Percentiles rank a stretch among this genome's conserved stretches.
These are phyloP conservation scores for Lasiodiplodia sp. DNA, from an alignment of 2,329 filamentous ascomycete species.

Conservation along the genomic window DNA sequence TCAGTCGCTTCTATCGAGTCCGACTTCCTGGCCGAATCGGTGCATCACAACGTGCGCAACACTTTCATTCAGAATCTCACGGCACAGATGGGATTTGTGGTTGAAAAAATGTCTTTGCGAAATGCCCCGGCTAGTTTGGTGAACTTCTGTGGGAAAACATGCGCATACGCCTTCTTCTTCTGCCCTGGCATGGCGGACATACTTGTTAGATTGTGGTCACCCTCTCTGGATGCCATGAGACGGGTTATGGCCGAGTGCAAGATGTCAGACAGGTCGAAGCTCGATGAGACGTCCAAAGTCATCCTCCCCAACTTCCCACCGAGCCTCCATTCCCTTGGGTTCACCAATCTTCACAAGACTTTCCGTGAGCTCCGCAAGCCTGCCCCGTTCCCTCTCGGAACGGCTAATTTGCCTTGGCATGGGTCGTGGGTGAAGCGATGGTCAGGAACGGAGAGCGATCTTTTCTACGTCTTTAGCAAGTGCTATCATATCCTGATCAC, in stretches of 20 bases:
- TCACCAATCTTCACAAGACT: slow-evolving; percentile 67
- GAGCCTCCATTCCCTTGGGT: slow-evolving; percentile 66
- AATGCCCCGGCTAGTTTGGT: slow-evolving; percentile 72
- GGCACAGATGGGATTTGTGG: slow-evolving; percentile 83
- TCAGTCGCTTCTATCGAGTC: slow-evolving; percentile 68
- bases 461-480: slow-evolving; percentile 92
- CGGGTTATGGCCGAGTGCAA: slow-evolving; percentile 75
- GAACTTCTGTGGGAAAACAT: slow-evolving; percentile 87
- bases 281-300: slow-evolving; percentile 61
- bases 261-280: slow-evolving; percentile 59
- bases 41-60: slow-evolving; percentile 86
- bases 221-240: slow-evolving; percentile 72
- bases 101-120: slow-evolving; percentile 85
- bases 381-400: slow-evolving; percentile 70
- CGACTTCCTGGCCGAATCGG: slow-evolving; percentile 76
- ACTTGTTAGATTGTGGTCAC: slow-evolving; percentile 80
- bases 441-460: slow-evolving; percentile 85
- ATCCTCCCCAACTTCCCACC: slow-evolving; percentile 75
- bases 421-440: slow-evolving; percentile 85
- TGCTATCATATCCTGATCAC: slow-evolving; percentile 82
- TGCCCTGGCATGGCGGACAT: slow-evolving; percentile 86
- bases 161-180: slow-evolving; percentile 93
- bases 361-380: slow-evolving; percentile 69
- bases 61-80: slow-evolving; percentile 85
- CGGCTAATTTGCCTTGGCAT: slow-evolving; percentile 80